These are phyloP conservation scores for Dothistroma pini DNA, from an alignment of 2,329 filamentous ascomycete genomes.

Conservation along the genomic window DNA sequence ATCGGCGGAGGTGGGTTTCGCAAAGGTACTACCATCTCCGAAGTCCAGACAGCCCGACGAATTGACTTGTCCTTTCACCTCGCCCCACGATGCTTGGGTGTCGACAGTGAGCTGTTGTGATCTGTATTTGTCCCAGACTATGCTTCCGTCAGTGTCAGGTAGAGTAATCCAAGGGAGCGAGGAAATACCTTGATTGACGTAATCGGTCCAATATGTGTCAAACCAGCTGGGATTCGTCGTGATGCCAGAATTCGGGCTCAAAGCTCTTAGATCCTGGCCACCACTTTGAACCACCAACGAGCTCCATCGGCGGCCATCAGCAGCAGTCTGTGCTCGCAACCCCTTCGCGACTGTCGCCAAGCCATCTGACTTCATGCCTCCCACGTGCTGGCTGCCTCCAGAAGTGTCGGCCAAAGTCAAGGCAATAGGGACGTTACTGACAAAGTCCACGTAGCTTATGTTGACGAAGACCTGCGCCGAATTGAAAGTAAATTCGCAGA, in stretches of 20 bases:
- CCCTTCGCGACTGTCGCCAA: slow-evolving; percentile 53
- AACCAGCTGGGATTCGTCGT: slow-evolving; percentile 48
- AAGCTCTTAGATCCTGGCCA: slow-evolving; percentile 40
- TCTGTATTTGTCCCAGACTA: slow-evolving; percentile 49
- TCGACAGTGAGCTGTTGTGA: slow-evolving; percentile 53
- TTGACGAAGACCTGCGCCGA: slow-evolving; percentile 46
- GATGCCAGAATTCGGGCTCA: slow-evolving; percentile 46
- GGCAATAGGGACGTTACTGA: slow-evolving; percentile 42
- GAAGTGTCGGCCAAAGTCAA: slow-evolving; percentile 37
- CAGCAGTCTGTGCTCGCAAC: slow-evolving; percentile 52
- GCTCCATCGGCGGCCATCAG: slow-evolving; percentile 60
- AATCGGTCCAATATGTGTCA: slow-evolving; percentile 50
- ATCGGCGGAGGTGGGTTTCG: slow-evolving; percentile 56
- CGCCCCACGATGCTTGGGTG: slow-evolving; percentile 59
- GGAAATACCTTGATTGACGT: slow-evolving; percentile 41
- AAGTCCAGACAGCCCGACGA: slow-evolving; percentile 43
- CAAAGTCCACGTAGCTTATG: slow-evolving; percentile 39
- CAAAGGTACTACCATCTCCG: slow-evolving; percentile 50
- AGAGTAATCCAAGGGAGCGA: neutral
- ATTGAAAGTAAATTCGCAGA: slow-evolving; percentile 50
- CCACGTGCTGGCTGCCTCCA: slow-evolving; percentile 47
- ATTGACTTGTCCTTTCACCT: slow-evolving; percentile 38
- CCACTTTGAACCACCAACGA: slow-evolving; percentile 49
- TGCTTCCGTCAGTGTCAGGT: neutral
- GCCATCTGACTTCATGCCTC: slow-evolving; percentile 57